These are phyloP conservation scores for Microcos paniculata DNA, from an alignment of 345 rosid genomes.

Conservation along the genomic window DNA sequence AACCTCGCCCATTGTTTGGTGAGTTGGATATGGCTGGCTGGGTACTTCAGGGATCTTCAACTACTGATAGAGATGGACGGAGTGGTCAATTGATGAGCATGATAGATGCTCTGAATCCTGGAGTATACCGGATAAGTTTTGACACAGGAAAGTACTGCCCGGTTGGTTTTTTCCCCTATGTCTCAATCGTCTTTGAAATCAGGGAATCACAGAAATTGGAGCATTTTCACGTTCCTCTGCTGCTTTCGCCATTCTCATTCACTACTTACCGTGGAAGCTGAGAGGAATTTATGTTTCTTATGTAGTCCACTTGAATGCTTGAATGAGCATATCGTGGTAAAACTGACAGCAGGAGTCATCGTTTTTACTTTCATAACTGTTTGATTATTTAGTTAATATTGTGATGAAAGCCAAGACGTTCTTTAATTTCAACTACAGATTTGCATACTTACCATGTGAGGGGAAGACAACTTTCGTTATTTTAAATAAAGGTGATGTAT, in stretches of 20 bases:
- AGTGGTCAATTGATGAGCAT: conserved; percentile 73
- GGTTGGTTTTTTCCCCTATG: conserved; percentile 77
- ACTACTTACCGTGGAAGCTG: conserved; percentile 88
- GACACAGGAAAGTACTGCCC: conserved; percentile 76
- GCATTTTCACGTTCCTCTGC: conserved; percentile 92
- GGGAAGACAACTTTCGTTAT: too few species aligned
- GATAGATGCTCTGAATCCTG: conserved; percentile 63
- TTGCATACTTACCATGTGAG: too few species aligned
- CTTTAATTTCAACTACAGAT: too few species aligned
- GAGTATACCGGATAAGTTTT: conserved; percentile 80
- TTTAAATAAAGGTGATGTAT: too few species aligned
- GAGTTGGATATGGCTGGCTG: conserved; percentile 42
- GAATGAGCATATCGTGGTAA: neutral
- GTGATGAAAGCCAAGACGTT: neutral
- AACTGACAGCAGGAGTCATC: neutral
- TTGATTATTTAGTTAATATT: neutral
- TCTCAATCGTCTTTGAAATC: conserved; percentile 70
- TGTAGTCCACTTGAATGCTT: neutral
- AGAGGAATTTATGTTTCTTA: neutral
- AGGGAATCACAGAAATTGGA: conserved; percentile 65
- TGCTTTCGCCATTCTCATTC: conserved; percentile 87
- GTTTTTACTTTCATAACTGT: neutral
- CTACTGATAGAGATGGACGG: conserved; percentile 80
- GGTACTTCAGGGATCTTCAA: conserved; percentile 60
- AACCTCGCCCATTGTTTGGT: conserved; percentile 41